Evolutionary conservation across 1,284 basidiomycete species (phyloP).

Genomic region (Porodaedalea pini): DNA sequence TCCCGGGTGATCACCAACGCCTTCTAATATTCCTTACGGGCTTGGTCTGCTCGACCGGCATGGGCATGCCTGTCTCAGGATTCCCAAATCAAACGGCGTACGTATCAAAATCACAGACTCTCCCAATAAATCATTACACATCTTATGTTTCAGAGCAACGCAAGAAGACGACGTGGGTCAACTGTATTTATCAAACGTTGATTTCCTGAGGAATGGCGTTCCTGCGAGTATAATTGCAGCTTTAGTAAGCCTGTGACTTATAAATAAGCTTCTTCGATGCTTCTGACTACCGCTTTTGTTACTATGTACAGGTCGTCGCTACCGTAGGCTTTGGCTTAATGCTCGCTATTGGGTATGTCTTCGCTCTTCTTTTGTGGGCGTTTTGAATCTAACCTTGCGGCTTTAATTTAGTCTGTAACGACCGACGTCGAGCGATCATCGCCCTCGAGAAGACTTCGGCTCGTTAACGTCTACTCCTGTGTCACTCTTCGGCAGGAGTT

Average conservation of each 20-base stretch:
- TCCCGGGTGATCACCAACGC: constrained; percentile 64
- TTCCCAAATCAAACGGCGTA: constrained; percentile 97
- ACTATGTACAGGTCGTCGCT: constrained; percentile 59
- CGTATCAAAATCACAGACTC: constrained; percentile 28
- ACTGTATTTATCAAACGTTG: constrained; percentile 77
- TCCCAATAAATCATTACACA: constrained; percentile 6
- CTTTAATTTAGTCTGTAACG: constrained; percentile 6
- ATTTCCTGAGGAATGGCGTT: constrained; percentile 93
- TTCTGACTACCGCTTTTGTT: constrained; percentile 4
- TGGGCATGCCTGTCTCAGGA: constrained; percentile 97
- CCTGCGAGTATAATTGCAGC: constrained; percentile 88
- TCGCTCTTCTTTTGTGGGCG: not conserved
- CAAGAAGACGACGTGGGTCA: constrained; percentile 96
- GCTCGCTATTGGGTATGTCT: constrained; percentile 58
- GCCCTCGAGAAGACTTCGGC: not conserved
- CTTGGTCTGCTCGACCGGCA: constrained; percentile 90
- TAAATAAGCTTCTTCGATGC: constrained; percentile 7
- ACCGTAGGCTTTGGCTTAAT: constrained; percentile 81
- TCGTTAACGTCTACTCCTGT: not conserved
- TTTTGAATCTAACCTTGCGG: constrained; percentile 1
- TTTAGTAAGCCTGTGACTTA: constrained; percentile 47
- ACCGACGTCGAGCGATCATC: constrained; percentile 3
- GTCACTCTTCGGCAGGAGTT: not conserved
- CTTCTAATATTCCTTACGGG: constrained; percentile 90
- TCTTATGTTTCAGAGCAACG: constrained; percentile 58